Evolutionary conservation across 2,329 filamentous ascomycete species (phyloP).

Genomic region (Xylaria digitata): DNA sequence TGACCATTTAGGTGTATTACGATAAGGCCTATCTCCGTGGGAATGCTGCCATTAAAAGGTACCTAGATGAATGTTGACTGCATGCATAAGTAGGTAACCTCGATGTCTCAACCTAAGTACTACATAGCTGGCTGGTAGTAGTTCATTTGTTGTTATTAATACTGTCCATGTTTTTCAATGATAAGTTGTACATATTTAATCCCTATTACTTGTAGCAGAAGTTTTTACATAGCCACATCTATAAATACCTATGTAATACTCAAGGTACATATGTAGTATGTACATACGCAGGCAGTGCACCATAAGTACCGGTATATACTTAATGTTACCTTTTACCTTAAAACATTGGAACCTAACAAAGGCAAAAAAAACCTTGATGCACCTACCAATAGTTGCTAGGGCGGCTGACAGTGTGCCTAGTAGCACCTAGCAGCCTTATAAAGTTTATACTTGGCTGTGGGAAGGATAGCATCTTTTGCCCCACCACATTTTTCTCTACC

Average conservation of each 20-base stretch:
- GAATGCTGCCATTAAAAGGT: too few relatives aligned
- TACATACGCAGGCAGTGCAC: not conserved
- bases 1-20: too few relatives aligned
- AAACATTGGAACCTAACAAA: not conserved
- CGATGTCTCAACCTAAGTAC: not conserved
- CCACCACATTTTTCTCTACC: conserved; percentile 34
- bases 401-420: not conserved
- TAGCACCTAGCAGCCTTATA: not conserved
- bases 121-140: not conserved
- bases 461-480: conserved; percentile 14
- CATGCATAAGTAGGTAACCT: not conserved
- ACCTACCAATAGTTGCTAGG: not conserved
- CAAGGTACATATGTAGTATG: not conserved
- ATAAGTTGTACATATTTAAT: conserved; percentile 18
- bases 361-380: not conserved
- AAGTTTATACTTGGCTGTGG: not conserved
- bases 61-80: not conserved
- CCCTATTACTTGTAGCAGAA: not conserved
- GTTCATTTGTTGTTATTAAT: not conserved
- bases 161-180: not conserved
- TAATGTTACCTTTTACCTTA: not conserved
- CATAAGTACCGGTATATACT: too few relatives aligned
- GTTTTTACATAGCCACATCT: conserved; percentile 3
- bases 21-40: too few relatives aligned
- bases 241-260: not conserved